Conservation (phyloP, 768 basidiomycete genomes). For the Serpula lacrymans region DNA sequence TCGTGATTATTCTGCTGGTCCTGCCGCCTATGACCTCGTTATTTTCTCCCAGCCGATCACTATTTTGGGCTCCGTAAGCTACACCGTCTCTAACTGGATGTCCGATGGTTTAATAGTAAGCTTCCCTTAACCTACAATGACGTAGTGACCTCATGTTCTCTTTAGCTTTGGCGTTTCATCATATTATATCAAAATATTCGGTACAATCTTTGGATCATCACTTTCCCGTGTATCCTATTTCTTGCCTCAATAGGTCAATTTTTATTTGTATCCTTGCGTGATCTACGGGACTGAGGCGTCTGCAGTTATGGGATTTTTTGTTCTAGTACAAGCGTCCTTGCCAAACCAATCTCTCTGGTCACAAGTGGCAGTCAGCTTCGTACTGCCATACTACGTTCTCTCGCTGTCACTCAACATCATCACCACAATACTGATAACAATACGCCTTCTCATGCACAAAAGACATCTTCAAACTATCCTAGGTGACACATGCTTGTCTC, state of each 20-base stretch:
- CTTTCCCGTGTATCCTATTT: slow-evolving; percentile 17
- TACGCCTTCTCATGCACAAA: slow-evolving; percentile 28
- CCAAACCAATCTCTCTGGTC: slow-evolving; percentile 18
- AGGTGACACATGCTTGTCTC: slow-evolving; percentile 6
- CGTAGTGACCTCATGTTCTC: background rate
- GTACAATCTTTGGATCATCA: slow-evolving; percentile 13
- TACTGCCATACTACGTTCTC: slow-evolving; percentile 29
- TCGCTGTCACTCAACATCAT: slow-evolving; percentile 31
- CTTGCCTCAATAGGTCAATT: slow-evolving; percentile 18
- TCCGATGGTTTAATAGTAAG: slow-evolving; percentile 28
- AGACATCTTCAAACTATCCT: slow-evolving; percentile 20
- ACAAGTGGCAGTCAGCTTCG: slow-evolving; percentile 19
- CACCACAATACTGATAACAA: slow-evolving; percentile 27
- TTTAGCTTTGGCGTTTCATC: slow-evolving; percentile 29
- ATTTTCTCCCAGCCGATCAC: background rate
- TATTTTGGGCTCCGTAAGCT: background rate
- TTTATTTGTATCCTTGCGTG: background rate
- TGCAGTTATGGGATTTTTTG: slow-evolving; percentile 24
- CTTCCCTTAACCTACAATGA: no score
- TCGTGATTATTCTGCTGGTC: slow-evolving; percentile 27
- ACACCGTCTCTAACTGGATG: slow-evolving; percentile 27
- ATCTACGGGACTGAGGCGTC: background rate
- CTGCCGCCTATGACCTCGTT: slow-evolving; percentile 1
- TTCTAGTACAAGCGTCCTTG: slow-evolving; percentile 22
- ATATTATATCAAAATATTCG: slow-evolving; percentile 28